Percentiles rank a stretch among this genome's conserved stretches.
phyloP scores from a whole-genome alignment of 2,329 filamentous ascomycete species.

The Monosporascus sp. region DNA sequence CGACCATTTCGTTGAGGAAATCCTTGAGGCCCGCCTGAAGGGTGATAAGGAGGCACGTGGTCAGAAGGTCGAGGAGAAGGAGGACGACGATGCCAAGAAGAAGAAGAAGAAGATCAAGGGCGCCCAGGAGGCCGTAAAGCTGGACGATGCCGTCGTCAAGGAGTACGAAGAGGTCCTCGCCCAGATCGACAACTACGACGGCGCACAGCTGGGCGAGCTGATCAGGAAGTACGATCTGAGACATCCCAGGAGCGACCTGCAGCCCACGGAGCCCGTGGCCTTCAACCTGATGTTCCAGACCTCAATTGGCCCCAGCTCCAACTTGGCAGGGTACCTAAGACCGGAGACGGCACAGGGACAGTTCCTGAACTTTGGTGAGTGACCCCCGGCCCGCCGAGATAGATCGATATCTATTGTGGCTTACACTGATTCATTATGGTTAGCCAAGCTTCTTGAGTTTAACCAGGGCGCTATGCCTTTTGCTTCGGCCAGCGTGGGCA shows the following conservation, averaged over 20 bases:
- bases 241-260: slow-evolving; percentile 74
- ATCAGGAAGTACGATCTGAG: slow-evolving; percentile 89
- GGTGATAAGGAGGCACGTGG: slow-evolving; percentile 91
- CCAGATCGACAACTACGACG: slow-evolving; percentile 91
- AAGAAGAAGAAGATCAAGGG: slow-evolving; percentile 88
- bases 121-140: slow-evolving; percentile 71
- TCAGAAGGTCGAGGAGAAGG: slow-evolving; percentile 70
- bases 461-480: slow-evolving; percentile 96
- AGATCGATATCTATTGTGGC: background rate
- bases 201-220: slow-evolving; percentile 76
- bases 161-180: slow-evolving; percentile 92
- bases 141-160: slow-evolving; percentile 78
- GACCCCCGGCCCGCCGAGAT: background rate
- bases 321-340: slow-evolving; percentile 76
- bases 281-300: slow-evolving; percentile 99
- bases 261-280: slow-evolving; percentile 73
- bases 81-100: slow-evolving; percentile 57
- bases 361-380: slow-evolving; percentile 77
- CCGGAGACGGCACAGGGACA: slow-evolving; percentile 98
- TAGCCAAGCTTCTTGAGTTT: slow-evolving; percentile 85
- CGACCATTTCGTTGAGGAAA: slow-evolving; percentile 93
- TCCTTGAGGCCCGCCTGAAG: slow-evolving; percentile 80
- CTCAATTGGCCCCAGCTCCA: slow-evolving; percentile 85
- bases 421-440: background rate
- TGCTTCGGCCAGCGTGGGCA: slow-evolving; percentile 93